Conservation (phyloP, 176 grass and related monocot species). For the Canna indica region DNA sequence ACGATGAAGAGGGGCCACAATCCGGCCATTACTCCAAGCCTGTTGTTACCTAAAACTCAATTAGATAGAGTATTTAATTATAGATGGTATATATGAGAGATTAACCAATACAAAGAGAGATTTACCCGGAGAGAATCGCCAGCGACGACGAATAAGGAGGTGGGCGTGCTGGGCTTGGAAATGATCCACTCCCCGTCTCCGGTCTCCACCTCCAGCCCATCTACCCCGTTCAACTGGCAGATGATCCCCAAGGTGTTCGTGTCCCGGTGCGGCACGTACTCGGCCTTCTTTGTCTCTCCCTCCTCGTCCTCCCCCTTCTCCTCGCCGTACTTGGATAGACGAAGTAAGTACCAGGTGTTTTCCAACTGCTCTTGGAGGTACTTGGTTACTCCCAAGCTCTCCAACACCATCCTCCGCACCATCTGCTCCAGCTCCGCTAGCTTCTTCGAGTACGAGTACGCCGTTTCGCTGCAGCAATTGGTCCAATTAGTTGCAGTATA, state of each 20-base stretch:
- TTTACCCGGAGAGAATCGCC: conserved; percentile 64
- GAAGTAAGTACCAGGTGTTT: neutral
- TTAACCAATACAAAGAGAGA: too few relatives aligned
- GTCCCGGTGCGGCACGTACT: neutral
- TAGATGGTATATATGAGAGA: neutral
- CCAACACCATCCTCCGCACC: conserved; percentile 13
- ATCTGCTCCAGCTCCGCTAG: conserved; percentile 1
- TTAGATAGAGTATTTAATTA: neutral
- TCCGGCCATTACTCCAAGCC: conserved; percentile 59
- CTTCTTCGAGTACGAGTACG: neutral
- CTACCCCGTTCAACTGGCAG: conserved; percentile 14
- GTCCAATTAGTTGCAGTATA: neutral
- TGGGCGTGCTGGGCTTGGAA: conserved; percentile 26
- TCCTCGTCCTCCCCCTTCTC: neutral
- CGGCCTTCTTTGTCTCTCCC: neutral
- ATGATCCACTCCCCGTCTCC: conserved; percentile 34
- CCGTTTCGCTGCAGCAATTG: neutral
- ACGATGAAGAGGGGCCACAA: conserved; percentile 45
- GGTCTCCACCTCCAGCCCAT: conserved; percentile 1
- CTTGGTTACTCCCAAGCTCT: neutral
- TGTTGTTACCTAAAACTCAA: neutral
- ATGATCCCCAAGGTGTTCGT: neutral
- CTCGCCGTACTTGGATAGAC: conserved; percentile 5
- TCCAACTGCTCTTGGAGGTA: neutral
- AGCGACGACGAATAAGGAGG: conserved; percentile 53